Evolutionary conservation across 495 filamentous ascomycete genomes (phyloP), one percentile per base, ranked within the genome.

Genomic region (Podospora anserina): DNA sequence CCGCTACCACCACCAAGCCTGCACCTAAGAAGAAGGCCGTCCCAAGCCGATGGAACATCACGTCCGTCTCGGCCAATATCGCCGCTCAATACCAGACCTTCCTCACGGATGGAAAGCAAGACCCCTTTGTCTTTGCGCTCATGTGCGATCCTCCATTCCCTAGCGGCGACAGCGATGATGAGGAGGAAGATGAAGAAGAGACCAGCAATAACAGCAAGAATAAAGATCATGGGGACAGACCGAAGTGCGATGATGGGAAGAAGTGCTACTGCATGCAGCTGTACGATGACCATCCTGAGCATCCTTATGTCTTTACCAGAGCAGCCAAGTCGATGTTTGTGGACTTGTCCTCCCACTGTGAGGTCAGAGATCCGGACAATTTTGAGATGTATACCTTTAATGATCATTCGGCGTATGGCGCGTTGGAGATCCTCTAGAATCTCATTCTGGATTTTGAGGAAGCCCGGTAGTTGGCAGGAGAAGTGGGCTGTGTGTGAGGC

Each of bases 181-280:
- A 72, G 5, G 75, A 77, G 0, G 71, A 70, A 0, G 69, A 66
- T 6, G 65, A 58, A 2, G 55, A 58, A 15, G 56, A 73, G 0
- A 66, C 70, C 26, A 72, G 72, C 9, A 61, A 72, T 0, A 69
- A 70, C 3, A 72, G 49, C 11, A 68, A 64, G 13, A 66, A 61
- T 2, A 32, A 27, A 4, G 59, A 61, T 26, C 70, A 18, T 68
- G 71, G 16, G 66, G 66, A 15, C 54, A 57, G 56, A 65, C 32
- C 67, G 4, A 19, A 19, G 20, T 69, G 67, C 64, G 73, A 77
- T 56, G 70, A 63, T 34, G 74, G 75, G 30, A 68, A 72, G 58
- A 76, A 70, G 27, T 84, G 83, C 69, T 20, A 81, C 16, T 85
- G 82, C 74, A 65, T 72, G 54, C 80, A 80, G 66, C 75, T 72